These are phyloP conservation scores for Spinellus fusiger DNA, from an alignment of 192 early-diverging fungal genomes.

Conservation along the genomic window DNA sequence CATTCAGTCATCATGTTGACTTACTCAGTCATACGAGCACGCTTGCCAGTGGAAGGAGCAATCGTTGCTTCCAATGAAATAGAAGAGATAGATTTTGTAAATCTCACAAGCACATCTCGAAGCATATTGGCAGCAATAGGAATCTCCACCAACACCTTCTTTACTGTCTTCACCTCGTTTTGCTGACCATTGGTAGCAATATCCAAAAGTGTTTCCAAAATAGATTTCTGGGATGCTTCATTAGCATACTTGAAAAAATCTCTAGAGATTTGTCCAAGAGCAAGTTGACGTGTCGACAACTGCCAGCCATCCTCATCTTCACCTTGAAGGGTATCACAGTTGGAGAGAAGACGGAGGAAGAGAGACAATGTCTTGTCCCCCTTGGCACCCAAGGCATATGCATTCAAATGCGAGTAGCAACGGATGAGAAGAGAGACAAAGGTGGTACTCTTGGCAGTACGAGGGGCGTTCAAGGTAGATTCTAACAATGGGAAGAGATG, in stretches of 20 bases:
- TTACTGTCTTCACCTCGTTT: slow-evolving; percentile 39
- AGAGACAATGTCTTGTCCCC: slow-evolving; percentile 37
- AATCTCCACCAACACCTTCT: slow-evolving; percentile 38
- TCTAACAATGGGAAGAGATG: slow-evolving; percentile 57
- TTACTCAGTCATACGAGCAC: slow-evolving; percentile 5
- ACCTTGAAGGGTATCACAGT: slow-evolving; percentile 27
- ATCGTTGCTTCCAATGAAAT: background rate
- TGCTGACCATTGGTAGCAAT: slow-evolving; percentile 48
- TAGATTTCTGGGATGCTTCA: slow-evolving; percentile 31
- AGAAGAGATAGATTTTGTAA: slow-evolving; percentile 4
- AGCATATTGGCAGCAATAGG: slow-evolving; percentile 25
- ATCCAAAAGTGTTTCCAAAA: slow-evolving; percentile 48
- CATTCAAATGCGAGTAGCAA: slow-evolving; percentile 46
- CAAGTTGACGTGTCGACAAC: slow-evolving; percentile 38
- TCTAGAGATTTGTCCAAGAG: slow-evolving; percentile 37
- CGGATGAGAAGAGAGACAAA: slow-evolving; percentile 42
- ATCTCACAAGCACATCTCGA: background rate
- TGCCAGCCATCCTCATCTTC: slow-evolving; percentile 40
- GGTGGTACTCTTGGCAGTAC: slow-evolving; percentile 21
- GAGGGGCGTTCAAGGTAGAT: slow-evolving; percentile 32
- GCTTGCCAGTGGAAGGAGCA: background rate
- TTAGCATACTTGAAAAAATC: slow-evolving; percentile 35
- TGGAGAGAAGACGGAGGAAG: slow-evolving; percentile 45
- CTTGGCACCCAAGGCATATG: slow-evolving; percentile 42
- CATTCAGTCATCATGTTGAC: background rate